Percentiles rank a stretch among this genome's conserved stretches.
phyloP scores from a whole-genome alignment of 1,139 yeast genomes.

The Hemisphaericaspora xylofermentans region DNA sequence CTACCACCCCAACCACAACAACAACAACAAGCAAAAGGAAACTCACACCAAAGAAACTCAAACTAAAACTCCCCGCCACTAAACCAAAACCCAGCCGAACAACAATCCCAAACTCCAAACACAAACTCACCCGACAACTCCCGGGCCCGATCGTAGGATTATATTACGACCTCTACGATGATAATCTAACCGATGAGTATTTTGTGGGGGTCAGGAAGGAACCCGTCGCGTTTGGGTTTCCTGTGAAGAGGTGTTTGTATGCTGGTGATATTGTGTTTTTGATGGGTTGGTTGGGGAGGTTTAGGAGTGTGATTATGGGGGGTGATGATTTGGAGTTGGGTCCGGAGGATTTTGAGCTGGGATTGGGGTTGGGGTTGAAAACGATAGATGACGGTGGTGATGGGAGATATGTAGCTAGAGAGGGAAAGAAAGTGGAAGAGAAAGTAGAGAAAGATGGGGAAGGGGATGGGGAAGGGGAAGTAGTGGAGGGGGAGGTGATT shows the following conservation, averaged over 20 bases:
- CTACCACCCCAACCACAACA: background rate
- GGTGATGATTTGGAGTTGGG: conserved; percentile 39
- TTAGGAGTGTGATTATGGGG: no score
- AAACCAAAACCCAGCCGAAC: conserved; percentile 27
- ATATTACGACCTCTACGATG: conserved; percentile 41
- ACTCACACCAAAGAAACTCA: conserved; percentile 1
- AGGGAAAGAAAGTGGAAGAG: no score
- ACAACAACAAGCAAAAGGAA: background rate
- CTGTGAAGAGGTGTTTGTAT: conserved; percentile 31
- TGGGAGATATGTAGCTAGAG: background rate
- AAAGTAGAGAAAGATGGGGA: no score
- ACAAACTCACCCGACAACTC: conserved; percentile 33
- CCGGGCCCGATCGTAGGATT: conserved; percentile 44
- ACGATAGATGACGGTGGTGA: background rate
- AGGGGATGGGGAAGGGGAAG: conserved; percentile 13
- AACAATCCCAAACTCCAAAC: conserved; percentile 29
- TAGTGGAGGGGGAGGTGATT: conserved; percentile 18
- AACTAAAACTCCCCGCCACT: conserved; percentile 2
- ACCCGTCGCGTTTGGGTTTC: conserved; percentile 33
- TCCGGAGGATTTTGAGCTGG: conserved; percentile 53
- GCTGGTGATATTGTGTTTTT: conserved; percentile 47
- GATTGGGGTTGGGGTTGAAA: conserved; percentile 45
- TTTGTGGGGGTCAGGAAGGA: conserved; percentile 18
- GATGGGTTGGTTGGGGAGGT: conserved; percentile 45
- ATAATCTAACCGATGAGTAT: conserved; percentile 25